Conservation (phyloP, 371 early-diverging fungal species). For the Haplosporangium sp. region DNA sequence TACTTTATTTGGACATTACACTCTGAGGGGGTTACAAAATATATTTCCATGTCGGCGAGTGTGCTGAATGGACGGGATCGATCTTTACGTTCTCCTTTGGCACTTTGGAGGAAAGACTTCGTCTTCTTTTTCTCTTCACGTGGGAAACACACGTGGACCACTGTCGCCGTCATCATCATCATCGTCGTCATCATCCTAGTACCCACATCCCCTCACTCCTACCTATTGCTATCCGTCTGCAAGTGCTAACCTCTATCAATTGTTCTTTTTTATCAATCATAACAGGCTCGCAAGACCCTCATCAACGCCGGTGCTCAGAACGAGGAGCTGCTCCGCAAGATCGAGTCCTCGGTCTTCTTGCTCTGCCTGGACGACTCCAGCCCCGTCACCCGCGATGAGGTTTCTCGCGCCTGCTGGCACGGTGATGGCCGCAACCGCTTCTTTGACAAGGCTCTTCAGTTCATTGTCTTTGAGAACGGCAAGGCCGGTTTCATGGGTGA, state of each 20-base stretch:
- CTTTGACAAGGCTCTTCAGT: slow-evolving; percentile 94
- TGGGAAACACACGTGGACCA: slow-evolving; percentile 1
- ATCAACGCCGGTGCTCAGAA: slow-evolving; percentile 77
- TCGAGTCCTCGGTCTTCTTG: slow-evolving; percentile 87
- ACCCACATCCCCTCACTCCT: neutral
- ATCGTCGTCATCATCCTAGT: neutral
- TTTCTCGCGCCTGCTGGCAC: slow-evolving; percentile 88
- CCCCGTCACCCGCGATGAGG: slow-evolving; percentile 85
- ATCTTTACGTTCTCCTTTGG: neutral
- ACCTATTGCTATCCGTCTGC: neutral
- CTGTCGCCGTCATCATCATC: neutral
- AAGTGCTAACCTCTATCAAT: neutral
- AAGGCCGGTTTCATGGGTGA: slow-evolving; percentile 96
- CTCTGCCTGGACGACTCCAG: slow-evolving; percentile 86
- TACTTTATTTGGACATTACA: slow-evolving; percentile 25
- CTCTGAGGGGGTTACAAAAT: neutral
- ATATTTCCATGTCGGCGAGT: slow-evolving; percentile 26
- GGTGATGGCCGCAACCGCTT: slow-evolving; percentile 94
- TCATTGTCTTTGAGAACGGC: slow-evolving; percentile 95
- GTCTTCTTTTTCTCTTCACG: slow-evolving; percentile 5
- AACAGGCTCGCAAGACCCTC: slow-evolving; percentile 57
- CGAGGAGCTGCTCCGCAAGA: slow-evolving; percentile 73
- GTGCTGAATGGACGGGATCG: slow-evolving; percentile 29
- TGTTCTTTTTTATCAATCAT: neutral
- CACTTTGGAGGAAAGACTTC: neutral